A percentile compares a stretch with the other conserved stretches of the same genome.
Conservation (phyloP, 768 basidiomycete genomes). For the Russula compacta region DNA sequence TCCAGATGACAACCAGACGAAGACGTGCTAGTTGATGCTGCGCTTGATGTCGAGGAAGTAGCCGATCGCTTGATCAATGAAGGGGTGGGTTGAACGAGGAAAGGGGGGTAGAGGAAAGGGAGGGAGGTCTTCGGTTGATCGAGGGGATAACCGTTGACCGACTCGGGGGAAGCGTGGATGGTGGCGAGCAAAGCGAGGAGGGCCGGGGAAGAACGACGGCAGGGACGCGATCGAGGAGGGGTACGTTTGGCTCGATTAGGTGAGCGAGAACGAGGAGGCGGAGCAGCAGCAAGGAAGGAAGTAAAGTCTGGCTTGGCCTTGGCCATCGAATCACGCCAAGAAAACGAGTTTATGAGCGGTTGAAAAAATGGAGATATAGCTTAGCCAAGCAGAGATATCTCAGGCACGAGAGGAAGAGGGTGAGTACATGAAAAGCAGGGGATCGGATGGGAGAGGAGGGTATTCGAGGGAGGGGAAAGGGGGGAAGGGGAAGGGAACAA, state of each 20-base stretch:
- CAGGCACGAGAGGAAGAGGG: neutral
- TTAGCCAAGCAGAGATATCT: neutral
- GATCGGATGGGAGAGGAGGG: too few relatives aligned
- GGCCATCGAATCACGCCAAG: neutral
- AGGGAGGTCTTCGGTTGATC: slow-evolving; percentile 4
- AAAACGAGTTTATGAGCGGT: neutral
- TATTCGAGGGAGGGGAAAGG: neutral
- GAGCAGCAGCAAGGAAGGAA: slow-evolving; percentile 4
- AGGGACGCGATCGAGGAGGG: slow-evolving; percentile 1
- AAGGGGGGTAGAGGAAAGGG: slow-evolving; percentile 25
- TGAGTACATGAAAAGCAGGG: neutral
- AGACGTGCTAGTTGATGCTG: neutral
- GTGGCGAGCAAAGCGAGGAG: slow-evolving; percentile 9
- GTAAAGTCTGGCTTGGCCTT: slow-evolving; percentile 26
- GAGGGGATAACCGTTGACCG: neutral
- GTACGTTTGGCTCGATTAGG: neutral
- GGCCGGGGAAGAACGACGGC: neutral
- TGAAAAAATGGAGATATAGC: neutral
- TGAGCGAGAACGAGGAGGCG: neutral
- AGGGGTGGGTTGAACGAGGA: slow-evolving; percentile 23
- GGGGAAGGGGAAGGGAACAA: neutral
- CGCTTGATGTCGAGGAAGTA: neutral
- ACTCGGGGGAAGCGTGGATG: neutral
- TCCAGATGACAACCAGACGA: neutral
- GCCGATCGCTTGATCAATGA: neutral